phyloP scores from a whole-genome alignment of 495 filamentous ascomycete species.

The Podospora anserina region DNA sequence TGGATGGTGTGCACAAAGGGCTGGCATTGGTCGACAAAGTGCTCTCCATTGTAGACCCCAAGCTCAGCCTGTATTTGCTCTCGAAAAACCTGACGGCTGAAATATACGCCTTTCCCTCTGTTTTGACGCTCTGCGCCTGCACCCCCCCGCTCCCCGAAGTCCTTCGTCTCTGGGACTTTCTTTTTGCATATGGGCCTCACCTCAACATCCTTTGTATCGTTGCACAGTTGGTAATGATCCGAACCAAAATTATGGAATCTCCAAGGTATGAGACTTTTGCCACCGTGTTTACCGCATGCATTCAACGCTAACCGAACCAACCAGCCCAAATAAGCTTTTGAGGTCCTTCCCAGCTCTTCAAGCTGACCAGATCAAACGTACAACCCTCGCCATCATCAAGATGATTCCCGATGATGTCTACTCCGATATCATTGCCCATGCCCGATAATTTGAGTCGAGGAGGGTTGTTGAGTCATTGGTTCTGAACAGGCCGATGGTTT shows the following conservation, averaged over 20 bases:
- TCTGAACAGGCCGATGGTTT: not conserved
- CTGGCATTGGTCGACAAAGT: slow-evolving; percentile 87
- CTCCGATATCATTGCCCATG: slow-evolving; percentile 81
- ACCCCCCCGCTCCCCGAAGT: slow-evolving; percentile 97
- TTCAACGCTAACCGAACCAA: slow-evolving; percentile 13
- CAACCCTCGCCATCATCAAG: slow-evolving; percentile 73
- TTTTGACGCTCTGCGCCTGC: slow-evolving; percentile 90
- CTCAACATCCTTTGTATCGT: slow-evolving; percentile 96
- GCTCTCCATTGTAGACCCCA: slow-evolving; percentile 83
- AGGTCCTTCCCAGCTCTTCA: slow-evolving; percentile 84
- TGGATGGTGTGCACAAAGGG: slow-evolving; percentile 96
- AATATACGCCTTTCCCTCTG: slow-evolving; percentile 96
- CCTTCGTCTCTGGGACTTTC: slow-evolving; percentile 93
- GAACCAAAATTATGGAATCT: slow-evolving; percentile 75
- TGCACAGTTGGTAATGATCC: slow-evolving; percentile 85
- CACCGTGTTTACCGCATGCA: not conserved
- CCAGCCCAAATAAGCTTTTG: slow-evolving; percentile 84
- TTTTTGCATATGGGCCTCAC: slow-evolving; percentile 92
- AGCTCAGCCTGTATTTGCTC: slow-evolving; percentile 77
- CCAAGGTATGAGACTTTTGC: slow-evolving; percentile 61
- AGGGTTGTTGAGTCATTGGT: not conserved
- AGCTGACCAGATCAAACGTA: slow-evolving; percentile 72
- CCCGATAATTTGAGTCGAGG: slow-evolving; percentile 50
- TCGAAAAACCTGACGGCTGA: slow-evolving; percentile 84
- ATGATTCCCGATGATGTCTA: slow-evolving; percentile 90